These are phyloP conservation scores for Oryza brachyantha DNA, from an alignment of 176 grass and related monocot genomes.

Conservation along the genomic window DNA sequence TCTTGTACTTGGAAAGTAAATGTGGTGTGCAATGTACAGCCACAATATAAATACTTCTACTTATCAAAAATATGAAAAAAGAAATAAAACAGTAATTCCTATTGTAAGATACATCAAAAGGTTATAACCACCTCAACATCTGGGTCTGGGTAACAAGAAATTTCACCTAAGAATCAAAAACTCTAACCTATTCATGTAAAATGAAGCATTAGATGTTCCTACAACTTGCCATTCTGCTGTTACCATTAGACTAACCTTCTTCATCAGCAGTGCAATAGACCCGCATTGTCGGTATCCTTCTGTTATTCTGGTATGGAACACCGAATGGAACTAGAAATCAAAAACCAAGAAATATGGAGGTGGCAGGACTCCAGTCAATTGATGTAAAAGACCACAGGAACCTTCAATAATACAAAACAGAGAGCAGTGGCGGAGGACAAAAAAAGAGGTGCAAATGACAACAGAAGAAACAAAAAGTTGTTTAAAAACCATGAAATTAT, in stretches of 20 bases:
- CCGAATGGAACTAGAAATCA: constrained; percentile 18
- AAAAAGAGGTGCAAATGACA: background rate
- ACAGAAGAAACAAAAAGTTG: background rate
- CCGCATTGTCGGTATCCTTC: background rate
- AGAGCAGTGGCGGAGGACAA: background rate
- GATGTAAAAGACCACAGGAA: background rate
- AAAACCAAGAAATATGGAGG: background rate
- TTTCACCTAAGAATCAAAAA: background rate
- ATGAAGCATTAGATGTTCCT: background rate
- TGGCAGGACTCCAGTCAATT: background rate
- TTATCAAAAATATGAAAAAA: background rate
- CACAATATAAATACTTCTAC: background rate
- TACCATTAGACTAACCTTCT: constrained; percentile 34
- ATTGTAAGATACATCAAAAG: background rate
- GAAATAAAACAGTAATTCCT: background rate
- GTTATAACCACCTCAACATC: background rate
- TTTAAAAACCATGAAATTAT: background rate
- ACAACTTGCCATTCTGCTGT: background rate
- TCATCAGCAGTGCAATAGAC: constrained; percentile 23
- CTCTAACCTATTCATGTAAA: background rate
- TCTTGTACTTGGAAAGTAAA: background rate
- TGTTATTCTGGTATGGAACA: background rate
- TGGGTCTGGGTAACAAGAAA: background rate
- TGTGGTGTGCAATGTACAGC: background rate
- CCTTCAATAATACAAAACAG: background rate